A percentile compares a stretch with the other conserved stretches of the same genome.
Conservation (phyloP, 129 eudicot species). For the Cynara cardunculus region DNA sequence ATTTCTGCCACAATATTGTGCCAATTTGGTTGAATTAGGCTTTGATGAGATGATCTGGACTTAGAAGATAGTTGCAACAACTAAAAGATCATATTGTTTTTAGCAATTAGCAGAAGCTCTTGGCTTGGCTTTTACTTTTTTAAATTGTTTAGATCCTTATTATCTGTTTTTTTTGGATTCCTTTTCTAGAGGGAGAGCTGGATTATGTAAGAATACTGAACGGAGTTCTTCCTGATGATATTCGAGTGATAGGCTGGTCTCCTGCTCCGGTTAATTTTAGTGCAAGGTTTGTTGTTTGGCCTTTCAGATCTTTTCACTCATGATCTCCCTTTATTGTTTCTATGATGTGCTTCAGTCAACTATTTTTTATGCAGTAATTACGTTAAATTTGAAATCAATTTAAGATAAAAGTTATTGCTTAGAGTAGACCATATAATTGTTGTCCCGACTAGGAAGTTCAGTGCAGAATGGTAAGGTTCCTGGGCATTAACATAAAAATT, state of each 20-base stretch:
- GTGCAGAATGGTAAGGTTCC: no score
- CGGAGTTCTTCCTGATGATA: constrained; percentile 76
- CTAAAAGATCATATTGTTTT: not conserved
- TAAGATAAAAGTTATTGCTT: constrained; percentile 10
- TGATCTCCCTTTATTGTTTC: not conserved
- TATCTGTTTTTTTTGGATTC: not conserved
- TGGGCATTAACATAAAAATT: no score
- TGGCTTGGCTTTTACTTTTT: constrained; percentile 1
- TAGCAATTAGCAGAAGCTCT: constrained; percentile 13
- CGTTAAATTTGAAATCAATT: not conserved
- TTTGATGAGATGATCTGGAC: not conserved
- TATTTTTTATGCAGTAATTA: not conserved
- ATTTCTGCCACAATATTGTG: not conserved
- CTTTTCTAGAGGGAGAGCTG: constrained; percentile 55
- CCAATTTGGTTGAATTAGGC: not conserved
- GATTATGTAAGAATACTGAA: constrained; percentile 83
- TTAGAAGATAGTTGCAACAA: constrained; percentile 1
- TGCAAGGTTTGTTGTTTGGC: constrained; percentile 63
- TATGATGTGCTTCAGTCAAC: not conserved
- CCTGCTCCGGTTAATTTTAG: constrained; percentile 78
- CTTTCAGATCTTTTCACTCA: constrained; percentile 8
- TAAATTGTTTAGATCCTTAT: not conserved
- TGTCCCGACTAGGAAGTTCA: no score
- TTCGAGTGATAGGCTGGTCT: constrained; percentile 89
- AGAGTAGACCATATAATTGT: not conserved